Conservation (phyloP, 257 asterid species). For the Mitragyna speciosa region DNA sequence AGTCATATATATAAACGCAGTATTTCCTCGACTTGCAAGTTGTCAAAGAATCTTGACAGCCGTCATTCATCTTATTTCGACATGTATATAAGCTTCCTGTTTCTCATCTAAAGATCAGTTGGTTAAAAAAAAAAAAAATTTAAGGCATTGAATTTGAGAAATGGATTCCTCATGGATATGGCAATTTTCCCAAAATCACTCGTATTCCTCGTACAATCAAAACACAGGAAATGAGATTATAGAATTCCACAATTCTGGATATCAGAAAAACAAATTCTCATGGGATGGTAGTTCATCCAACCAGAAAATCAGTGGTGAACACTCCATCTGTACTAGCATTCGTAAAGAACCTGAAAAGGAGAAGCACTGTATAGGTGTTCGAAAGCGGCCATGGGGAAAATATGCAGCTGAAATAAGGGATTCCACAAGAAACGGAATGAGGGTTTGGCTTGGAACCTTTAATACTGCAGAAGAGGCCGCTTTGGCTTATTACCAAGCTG, state of each 20-base stretch:
- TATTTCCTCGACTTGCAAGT: neutral
- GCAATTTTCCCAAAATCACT: too few relatives aligned
- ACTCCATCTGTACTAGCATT: neutral
- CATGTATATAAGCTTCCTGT: neutral
- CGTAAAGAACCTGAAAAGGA: slow-evolving; percentile 4
- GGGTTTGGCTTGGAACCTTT: slow-evolving; percentile 48
- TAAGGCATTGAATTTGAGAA: neutral
- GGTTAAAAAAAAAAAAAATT: neutral
- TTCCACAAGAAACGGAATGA: slow-evolving; percentile 41
- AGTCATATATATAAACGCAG: neutral
- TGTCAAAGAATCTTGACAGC: neutral
- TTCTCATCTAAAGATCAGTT: neutral
- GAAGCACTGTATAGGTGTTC: slow-evolving; percentile 34
- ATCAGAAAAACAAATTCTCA: neutral
- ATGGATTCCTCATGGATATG: neutral
- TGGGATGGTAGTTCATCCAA: neutral
- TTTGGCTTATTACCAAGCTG: slow-evolving; percentile 45
- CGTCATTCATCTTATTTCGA: too few relatives aligned
- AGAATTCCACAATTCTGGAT: neutral
- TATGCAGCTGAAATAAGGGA: slow-evolving; percentile 48
- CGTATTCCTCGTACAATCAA: too few relatives aligned
- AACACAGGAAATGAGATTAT: neutral
- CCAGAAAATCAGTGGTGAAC: neutral
- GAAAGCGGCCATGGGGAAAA: slow-evolving; percentile 43
- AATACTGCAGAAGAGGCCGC: slow-evolving; percentile 41